A percentile compares a stretch with the other conserved stretches of the same genome.
Conservation (phyloP, 257 asterid genomes). For the Lithospermum erythrorhizon region DNA sequence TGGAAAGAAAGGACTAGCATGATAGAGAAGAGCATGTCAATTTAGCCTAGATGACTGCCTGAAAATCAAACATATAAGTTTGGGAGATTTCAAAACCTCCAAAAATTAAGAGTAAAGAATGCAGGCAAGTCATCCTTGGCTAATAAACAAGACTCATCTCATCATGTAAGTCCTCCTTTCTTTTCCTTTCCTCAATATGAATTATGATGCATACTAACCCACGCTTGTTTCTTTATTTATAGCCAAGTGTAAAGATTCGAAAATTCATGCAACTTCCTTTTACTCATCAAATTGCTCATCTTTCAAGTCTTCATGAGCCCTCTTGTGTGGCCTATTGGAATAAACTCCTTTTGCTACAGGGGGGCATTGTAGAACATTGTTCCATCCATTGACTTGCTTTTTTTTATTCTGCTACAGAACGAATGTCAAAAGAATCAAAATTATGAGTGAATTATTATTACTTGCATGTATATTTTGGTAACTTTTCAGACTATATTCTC, state of each 20-base stretch:
- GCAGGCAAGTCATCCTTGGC: slow-evolving; percentile 9
- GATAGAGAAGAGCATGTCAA: slow-evolving; percentile 2
- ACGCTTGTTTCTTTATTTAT: not conserved
- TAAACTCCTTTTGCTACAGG: not conserved
- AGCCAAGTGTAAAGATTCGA: not conserved
- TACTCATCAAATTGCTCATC: not conserved
- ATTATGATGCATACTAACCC: not conserved
- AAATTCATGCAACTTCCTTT: not conserved
- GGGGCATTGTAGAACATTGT: not conserved
- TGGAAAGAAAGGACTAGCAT: slow-evolving; percentile 1
- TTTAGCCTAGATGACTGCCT: not conserved
- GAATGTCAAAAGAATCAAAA: no score
- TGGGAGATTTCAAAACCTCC: not conserved
- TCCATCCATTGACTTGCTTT: not conserved
- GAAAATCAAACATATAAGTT: not conserved
- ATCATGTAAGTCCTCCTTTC: slow-evolving; percentile 5
- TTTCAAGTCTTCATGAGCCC: not conserved
- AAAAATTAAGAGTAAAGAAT: not conserved
- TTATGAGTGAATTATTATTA: no score
- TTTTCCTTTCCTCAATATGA: not conserved
- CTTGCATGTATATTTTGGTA: no score
- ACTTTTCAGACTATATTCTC: no score
- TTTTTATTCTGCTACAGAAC: no score
- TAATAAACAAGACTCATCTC: slow-evolving; percentile 3
- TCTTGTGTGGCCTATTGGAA: not conserved